These are phyloP conservation scores for Effrenium voratum DNA, from an alignment of 73 alveolate species.

Conservation along the genomic window DNA sequence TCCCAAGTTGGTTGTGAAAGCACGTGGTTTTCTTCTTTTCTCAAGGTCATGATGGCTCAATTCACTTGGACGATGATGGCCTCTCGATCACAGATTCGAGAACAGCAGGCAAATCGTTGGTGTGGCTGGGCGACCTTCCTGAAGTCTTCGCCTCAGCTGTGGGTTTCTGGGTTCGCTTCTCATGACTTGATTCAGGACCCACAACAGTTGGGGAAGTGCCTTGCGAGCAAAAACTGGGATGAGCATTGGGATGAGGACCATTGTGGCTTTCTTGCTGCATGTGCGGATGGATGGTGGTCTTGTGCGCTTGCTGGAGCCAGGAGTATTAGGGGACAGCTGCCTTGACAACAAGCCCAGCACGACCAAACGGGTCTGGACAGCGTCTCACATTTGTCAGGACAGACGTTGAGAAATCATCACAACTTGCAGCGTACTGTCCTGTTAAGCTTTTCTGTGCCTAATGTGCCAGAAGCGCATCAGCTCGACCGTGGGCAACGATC, in stretches of 20 bases:
- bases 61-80: slow-evolving; percentile 61
- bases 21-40: background rate
- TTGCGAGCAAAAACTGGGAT: slow-evolving; percentile 72
- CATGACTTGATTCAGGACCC: slow-evolving; percentile 17
- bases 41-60: slow-evolving; percentile 58
- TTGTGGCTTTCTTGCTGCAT: too few relatives aligned
- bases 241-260: slow-evolving; percentile 83
- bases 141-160: background rate
- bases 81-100: slow-evolving; percentile 69
- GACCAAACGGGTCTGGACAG: too few relatives aligned
- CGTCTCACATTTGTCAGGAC: background rate
- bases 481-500: slow-evolving; percentile 49
- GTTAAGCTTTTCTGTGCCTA: background rate
- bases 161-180: background rate
- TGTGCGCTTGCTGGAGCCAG: too few relatives aligned
- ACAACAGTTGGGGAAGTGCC: slow-evolving; percentile 55
- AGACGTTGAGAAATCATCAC: background rate
- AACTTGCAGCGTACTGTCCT: slow-evolving; percentile 7
- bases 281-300: too few relatives aligned
- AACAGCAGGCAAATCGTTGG: slow-evolving; percentile 61
- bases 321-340: too few relatives aligned
- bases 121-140: slow-evolving; percentile 64
- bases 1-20: too few relatives aligned
- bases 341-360: background rate
- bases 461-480: background rate